Percentiles rank a stretch among this genome's conserved stretches.
Evolutionary conservation across 257 asterid genomes (phyloP).

Genomic region (Capsicum baccatum): DNA sequence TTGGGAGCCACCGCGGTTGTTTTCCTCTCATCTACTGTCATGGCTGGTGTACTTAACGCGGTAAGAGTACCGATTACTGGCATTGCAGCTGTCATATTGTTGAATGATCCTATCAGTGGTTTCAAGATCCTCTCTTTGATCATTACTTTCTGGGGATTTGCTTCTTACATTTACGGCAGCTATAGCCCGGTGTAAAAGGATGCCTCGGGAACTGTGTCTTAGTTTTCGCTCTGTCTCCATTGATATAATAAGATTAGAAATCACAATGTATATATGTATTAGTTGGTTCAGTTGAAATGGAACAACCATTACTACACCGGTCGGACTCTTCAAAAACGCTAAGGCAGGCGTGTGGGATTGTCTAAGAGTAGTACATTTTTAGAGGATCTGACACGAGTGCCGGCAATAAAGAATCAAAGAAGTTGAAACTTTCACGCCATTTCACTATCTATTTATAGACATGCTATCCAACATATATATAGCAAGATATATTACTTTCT

Average conservation of each 20-base stretch:
- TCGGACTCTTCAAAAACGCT: neutral
- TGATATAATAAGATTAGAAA: neutral
- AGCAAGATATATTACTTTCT: too few species aligned
- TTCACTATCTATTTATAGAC: neutral
- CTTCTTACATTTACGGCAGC: conserved; percentile 73
- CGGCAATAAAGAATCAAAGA: neutral
- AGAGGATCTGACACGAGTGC: neutral
- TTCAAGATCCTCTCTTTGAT: conserved; percentile 80
- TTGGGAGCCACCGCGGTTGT: conserved; percentile 78
- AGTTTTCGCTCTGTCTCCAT: neutral
- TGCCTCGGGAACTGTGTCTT: conserved; percentile 30
- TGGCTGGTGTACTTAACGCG: conserved; percentile 91
- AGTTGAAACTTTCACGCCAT: neutral
- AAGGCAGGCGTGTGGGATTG: neutral
- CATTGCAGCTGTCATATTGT: conserved; percentile 71
- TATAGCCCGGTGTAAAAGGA: conserved; percentile 44
- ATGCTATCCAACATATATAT: neutral
- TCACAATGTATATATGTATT: neutral
- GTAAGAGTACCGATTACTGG: conserved; percentile 85
- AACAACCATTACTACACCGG: neutral
- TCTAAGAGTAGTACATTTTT: neutral
- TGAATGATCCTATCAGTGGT: conserved; percentile 90
- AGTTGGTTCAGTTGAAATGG: neutral
- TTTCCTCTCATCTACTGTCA: conserved; percentile 79
- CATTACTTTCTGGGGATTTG: conserved; percentile 92